Evolutionary conservation across 805 yeast species (phyloP).

Genomic region (Ascoidea rubescens): DNA sequence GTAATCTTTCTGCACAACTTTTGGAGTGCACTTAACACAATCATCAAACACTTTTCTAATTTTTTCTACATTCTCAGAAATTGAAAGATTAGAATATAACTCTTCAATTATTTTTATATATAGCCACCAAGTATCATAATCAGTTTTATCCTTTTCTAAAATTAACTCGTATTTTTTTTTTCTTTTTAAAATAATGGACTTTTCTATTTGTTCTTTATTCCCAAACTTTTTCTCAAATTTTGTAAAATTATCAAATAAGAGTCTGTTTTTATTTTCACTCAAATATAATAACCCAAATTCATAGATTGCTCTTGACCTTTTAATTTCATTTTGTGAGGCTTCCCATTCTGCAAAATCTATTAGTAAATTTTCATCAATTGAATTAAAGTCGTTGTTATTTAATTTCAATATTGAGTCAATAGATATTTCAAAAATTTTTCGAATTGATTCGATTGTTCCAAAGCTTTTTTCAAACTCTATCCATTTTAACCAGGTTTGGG

Average conservation of each 20-base stretch:
- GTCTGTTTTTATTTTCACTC: conserved; percentile 22
- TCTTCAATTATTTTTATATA: conserved; percentile 40
- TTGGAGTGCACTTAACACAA: conserved; percentile 29
- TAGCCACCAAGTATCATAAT: conserved; percentile 79
- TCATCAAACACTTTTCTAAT: conserved; percentile 26
- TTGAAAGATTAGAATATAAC: conserved; percentile 12
- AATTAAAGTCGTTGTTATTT: conserved; percentile 15
- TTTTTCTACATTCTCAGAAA: conserved; percentile 13
- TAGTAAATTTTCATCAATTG: conserved; percentile 24
- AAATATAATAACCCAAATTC: conserved; percentile 32
- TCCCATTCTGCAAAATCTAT: conserved; percentile 65
- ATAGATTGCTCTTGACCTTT: conserved; percentile 48
- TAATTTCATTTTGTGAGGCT: conserved; percentile 39
- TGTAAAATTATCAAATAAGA: conserved; percentile 28
- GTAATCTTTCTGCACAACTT: conserved; percentile 19
- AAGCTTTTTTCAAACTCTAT: conserved; percentile 47
- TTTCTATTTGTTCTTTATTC: conserved; percentile 34
- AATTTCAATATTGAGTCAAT: conserved; percentile 34
- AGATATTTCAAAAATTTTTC: conserved; percentile 56
- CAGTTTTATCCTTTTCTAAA: conserved; percentile 31
- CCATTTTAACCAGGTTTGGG: conserved; percentile 63
- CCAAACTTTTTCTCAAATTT: conserved; percentile 60
- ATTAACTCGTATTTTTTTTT: conserved; percentile 37
- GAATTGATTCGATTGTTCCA: conserved; percentile 30
- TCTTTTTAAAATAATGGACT: conserved; percentile 38